Percentiles rank a stretch among this genome's conserved stretches.
Evolutionary conservation across 495 filamentous ascomycete species (phyloP).

Genomic region (Achaetomiella virescens): DNA sequence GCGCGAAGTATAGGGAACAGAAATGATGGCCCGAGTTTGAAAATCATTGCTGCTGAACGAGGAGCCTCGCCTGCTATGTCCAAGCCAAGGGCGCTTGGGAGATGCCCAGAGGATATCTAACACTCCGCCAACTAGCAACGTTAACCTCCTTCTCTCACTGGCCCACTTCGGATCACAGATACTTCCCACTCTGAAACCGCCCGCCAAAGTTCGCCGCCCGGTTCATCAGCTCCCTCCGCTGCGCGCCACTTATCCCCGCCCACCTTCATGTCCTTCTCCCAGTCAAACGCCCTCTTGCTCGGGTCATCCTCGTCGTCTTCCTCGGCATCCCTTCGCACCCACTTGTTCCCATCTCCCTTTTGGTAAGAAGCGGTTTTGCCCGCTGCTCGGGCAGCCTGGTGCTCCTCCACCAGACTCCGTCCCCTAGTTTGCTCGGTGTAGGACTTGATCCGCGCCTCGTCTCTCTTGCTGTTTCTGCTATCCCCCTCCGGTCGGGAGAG

Average conservation of each 20-base stretch:
- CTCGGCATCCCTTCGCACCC: neutral
- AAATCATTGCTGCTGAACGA: too few relatives aligned
- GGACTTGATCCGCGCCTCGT: slow-evolving; percentile 28
- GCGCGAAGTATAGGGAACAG: too few relatives aligned
- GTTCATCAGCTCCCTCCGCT: slow-evolving; percentile 74
- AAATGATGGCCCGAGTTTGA: too few relatives aligned
- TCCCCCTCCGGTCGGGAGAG: too few relatives aligned
- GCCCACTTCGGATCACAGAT: too few relatives aligned
- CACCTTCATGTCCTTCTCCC: slow-evolving; percentile 88
- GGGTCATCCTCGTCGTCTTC: slow-evolving; percentile 74
- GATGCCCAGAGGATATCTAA: too few relatives aligned
- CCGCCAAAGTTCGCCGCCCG: slow-evolving; percentile 77
- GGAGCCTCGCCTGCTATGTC: too few relatives aligned
- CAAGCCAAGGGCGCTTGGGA: too few relatives aligned
- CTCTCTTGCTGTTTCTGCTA: neutral
- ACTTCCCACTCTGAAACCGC: slow-evolving; percentile 74
- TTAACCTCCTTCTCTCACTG: too few relatives aligned
- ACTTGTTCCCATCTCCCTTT: slow-evolving; percentile 9
- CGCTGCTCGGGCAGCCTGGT: slow-evolving; percentile 32
- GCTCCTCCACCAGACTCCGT: slow-evolving; percentile 58
- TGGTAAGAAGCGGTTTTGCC: slow-evolving; percentile 10
- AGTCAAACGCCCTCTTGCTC: slow-evolving; percentile 79
- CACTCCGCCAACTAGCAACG: too few relatives aligned
- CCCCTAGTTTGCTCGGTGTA: slow-evolving; percentile 50
- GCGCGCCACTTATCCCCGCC: slow-evolving; percentile 64